These are phyloP conservation scores for Entomortierella chlamydospora DNA, from an alignment of 192 early-diverging fungal genomes.

Conservation along the genomic window DNA sequence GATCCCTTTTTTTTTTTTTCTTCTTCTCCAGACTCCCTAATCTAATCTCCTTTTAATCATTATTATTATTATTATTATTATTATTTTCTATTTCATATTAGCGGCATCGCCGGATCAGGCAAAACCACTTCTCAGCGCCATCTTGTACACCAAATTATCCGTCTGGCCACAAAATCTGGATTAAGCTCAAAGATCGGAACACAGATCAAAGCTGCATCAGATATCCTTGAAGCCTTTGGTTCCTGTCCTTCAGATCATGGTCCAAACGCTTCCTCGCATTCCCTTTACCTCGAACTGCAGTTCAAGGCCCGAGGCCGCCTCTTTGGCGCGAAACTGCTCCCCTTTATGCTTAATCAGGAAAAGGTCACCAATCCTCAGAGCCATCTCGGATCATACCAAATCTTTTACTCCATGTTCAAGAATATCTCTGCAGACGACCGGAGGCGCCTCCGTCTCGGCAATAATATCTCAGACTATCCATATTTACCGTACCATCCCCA, in stretches of 20 bases:
- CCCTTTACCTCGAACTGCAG: conserved; percentile 90
- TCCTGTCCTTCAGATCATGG: conserved; percentile 72
- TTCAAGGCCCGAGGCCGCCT: conserved; percentile 87
- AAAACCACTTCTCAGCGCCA: conserved; percentile 83
- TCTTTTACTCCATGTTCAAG: conserved; percentile 88
- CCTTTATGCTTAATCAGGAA: conserved; percentile 74
- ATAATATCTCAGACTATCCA: conserved; percentile 53
- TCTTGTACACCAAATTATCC: conserved; percentile 79
- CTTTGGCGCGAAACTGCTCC: conserved; percentile 82
- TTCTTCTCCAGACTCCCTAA: not conserved
- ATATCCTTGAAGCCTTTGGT: conserved; percentile 86
- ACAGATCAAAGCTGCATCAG: conserved; percentile 74
- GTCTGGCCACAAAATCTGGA: conserved; percentile 73
- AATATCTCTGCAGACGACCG: conserved; percentile 77
- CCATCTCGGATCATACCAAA: conserved; percentile 72
- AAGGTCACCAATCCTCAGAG: conserved; percentile 69
- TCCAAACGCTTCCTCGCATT: conserved; percentile 76
- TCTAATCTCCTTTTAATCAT: conserved; percentile 1
- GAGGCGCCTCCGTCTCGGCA: conserved; percentile 68
- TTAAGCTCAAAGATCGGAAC: conserved; percentile 82
- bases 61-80: not conserved
- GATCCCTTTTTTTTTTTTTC: not conserved
- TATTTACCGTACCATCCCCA: conserved; percentile 44
- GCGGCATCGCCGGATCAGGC: conserved; percentile 90
- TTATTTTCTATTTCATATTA: conserved; percentile 14